Conservation (phyloP, 306 rosid species). For the Pachyrhizus erosus region DNA sequence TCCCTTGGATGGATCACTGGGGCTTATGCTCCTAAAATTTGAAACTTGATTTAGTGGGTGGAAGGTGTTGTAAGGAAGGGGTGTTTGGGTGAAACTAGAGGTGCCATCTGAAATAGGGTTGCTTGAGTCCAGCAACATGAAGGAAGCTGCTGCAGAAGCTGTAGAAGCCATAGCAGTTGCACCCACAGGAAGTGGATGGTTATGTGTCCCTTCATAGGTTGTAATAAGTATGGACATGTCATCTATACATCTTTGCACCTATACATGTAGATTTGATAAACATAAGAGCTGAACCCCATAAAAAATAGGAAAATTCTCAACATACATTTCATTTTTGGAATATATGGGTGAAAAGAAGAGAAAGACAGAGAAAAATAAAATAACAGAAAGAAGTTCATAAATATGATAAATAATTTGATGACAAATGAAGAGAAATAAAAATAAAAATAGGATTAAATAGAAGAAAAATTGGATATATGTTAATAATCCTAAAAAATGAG, state of each 20-base stretch:
- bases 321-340: too few species aligned
- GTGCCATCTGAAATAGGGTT: conserved; percentile 46
- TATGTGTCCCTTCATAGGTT: conserved; percentile 96
- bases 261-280: background rate
- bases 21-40: conserved; percentile 48
- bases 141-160: conserved; percentile 81
- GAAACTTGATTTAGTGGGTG: conserved; percentile 45
- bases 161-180: conserved; percentile 97
- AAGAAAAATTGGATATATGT: too few species aligned
- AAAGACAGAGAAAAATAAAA: too few species aligned
- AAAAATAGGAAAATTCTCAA: background rate
- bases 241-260: conserved; percentile 97
- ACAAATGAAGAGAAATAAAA: too few species aligned
- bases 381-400: too few species aligned
- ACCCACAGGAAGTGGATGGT: conserved; percentile 94
- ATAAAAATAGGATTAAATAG: too few species aligned
- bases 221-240: conserved; percentile 95
- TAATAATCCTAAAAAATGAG: too few species aligned
- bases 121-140: conserved; percentile 68
- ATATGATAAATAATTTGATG: too few species aligned
- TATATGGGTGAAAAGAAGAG: too few species aligned
- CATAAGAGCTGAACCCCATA: background rate
- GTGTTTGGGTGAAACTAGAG: conserved; percentile 49
- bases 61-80: conserved; percentile 44
- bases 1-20: conserved; percentile 68